Percentiles rank a stretch among this genome's conserved stretches.
Conservation (phyloP, 306 rosid species). For the Vigna mungo region DNA sequence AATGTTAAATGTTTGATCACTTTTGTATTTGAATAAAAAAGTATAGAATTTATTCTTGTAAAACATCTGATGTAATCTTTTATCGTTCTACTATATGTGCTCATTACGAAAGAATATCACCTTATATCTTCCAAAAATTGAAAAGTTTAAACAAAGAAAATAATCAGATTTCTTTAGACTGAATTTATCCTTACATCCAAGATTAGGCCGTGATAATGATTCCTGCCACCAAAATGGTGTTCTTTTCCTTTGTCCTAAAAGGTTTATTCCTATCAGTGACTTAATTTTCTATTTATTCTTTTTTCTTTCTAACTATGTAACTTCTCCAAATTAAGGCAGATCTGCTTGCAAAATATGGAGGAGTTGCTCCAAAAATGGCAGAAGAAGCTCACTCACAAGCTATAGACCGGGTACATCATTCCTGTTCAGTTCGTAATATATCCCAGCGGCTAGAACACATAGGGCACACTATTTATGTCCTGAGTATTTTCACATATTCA, state of each 20-base stretch:
- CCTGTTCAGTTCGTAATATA: slow-evolving; percentile 23
- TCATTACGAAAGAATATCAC: slow-evolving; percentile 22
- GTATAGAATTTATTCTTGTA: background rate
- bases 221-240: background rate
- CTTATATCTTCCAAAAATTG: background rate
- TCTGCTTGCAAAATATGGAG: slow-evolving; percentile 85
- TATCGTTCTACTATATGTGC: slow-evolving; percentile 1
- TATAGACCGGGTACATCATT: slow-evolving; percentile 73
- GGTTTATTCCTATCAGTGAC: slow-evolving; percentile 24
- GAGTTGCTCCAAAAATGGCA: slow-evolving; percentile 98
- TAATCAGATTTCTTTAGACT: slow-evolving; percentile 5
- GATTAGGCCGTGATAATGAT: background rate
- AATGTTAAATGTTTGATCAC: background rate
- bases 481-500: slow-evolving; percentile 17
- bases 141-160: slow-evolving; percentile 3
- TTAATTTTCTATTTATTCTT: slow-evolving; percentile 6
- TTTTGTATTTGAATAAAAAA: background rate
- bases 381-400: slow-evolving; percentile 92
- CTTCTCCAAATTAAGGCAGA: slow-evolving; percentile 73
- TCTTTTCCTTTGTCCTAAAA: slow-evolving; percentile 12
- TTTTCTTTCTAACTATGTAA: slow-evolving; percentile 36
- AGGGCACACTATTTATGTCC: slow-evolving; percentile 1
- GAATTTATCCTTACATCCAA: slow-evolving; percentile 10
- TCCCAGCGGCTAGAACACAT: slow-evolving; percentile 23
- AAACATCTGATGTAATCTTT: background rate